Percentiles rank a stretch among this genome's conserved stretches.
These are phyloP conservation scores for Zalerion maritima DNA, from an alignment of 495 filamentous ascomycete species.

Conservation along the genomic window DNA sequence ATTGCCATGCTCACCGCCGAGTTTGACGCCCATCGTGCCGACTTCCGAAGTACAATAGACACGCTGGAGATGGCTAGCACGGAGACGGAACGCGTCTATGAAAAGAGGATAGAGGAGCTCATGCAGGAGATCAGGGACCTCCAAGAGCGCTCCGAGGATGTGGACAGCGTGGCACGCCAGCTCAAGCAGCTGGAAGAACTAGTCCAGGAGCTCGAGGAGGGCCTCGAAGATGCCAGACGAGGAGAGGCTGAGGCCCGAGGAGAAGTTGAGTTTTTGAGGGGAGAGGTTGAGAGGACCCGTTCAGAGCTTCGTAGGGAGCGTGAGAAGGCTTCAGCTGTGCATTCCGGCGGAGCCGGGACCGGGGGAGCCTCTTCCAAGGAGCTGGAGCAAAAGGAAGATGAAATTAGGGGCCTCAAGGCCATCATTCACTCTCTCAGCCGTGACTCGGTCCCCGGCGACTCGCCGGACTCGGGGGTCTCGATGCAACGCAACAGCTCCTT, in stretches of 20 bases:
- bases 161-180: constrained; percentile 78
- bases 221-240: constrained; percentile 83
- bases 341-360: constrained; percentile 35
- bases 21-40: constrained; percentile 88
- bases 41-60: constrained; percentile 94
- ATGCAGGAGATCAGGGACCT: constrained; percentile 69
- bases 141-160: constrained; percentile 70
- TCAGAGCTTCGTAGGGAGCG: constrained; percentile 77
- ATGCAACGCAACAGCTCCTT: constrained; percentile 24
- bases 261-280: constrained; percentile 90
- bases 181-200: constrained; percentile 91
- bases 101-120: constrained; percentile 81
- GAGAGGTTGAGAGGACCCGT: constrained; percentile 88
- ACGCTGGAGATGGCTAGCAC: constrained; percentile 90
- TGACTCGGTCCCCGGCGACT: constrained; percentile 43
- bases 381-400: constrained; percentile 87
- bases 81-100: constrained; percentile 96
- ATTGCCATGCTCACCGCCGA: constrained; percentile 84
- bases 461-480: constrained; percentile 25
- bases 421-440: constrained; percentile 91
- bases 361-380: constrained; percentile 47
- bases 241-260: constrained; percentile 95
- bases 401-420: constrained; percentile 90
- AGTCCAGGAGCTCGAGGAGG: constrained; percentile 92
- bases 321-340: constrained; percentile 64